Conservation (phyloP, 352 stramenopile species). For the Blastocystis sp. region DNA sequence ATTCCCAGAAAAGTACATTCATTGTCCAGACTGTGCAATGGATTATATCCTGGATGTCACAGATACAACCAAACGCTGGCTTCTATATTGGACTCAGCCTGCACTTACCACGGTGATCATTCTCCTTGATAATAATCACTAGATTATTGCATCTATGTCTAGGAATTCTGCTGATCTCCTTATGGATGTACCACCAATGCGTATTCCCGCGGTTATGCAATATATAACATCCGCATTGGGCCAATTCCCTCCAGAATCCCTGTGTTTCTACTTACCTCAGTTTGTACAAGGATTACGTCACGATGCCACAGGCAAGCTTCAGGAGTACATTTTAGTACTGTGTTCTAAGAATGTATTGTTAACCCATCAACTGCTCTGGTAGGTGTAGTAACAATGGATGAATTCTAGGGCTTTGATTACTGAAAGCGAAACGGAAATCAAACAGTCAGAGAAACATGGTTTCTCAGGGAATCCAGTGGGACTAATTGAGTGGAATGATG, state of each 20-base stretch:
- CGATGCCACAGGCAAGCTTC: constrained; percentile 15
- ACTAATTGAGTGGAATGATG: background rate
- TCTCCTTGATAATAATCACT: background rate
- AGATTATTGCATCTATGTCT: constrained; percentile 36
- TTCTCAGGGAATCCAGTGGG: constrained; percentile 45
- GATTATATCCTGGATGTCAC: background rate
- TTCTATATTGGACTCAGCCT: constrained; percentile 38
- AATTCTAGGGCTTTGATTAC: constrained; percentile 27
- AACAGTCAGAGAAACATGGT: background rate
- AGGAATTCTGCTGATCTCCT: constrained; percentile 12
- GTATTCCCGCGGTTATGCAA: background rate
- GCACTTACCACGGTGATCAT: constrained; percentile 5
- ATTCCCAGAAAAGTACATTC: constrained; percentile 22
- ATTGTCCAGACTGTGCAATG: background rate
- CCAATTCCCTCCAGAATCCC: constrained; percentile 27
- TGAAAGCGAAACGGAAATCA: constrained; percentile 36
- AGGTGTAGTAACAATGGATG: background rate
- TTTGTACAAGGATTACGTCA: constrained; percentile 51
- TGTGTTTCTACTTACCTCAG: constrained; percentile 63
- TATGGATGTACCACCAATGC: constrained; percentile 14
- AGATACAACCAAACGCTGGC: background rate
- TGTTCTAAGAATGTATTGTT: constrained; percentile 31
- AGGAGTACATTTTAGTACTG: constrained; percentile 53
- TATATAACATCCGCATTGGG: constrained; percentile 18
- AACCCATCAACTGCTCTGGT: constrained; percentile 62